These are phyloP conservation scores for Candida ficus DNA, from an alignment of 805 yeast genomes.

Conservation along the genomic window DNA sequence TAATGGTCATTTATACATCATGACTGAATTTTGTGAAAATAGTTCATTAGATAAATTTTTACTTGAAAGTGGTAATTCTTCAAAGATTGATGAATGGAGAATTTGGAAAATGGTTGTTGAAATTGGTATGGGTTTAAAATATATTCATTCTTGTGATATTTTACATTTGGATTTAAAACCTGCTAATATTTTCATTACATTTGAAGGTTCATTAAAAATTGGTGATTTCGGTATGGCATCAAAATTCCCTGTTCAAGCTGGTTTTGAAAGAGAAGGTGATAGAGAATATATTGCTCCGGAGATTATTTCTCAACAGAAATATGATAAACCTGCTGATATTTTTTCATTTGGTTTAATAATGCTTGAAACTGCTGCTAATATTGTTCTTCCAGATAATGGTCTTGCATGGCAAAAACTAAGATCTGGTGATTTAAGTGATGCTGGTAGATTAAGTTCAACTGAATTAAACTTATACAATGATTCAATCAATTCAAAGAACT, in stretches of 20 bases:
- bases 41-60: slow-evolving; percentile 83
- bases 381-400: slow-evolving; percentile 92
- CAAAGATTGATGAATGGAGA: slow-evolving; percentile 90
- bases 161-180: slow-evolving; percentile 92
- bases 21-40: slow-evolving; percentile 94
- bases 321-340: slow-evolving; percentile 90
- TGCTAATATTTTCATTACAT: slow-evolving; percentile 88
- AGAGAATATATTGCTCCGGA: slow-evolving; percentile 98
- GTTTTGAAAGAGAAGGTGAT: slow-evolving; percentile 92
- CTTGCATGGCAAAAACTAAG: slow-evolving; percentile 93
- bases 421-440: slow-evolving; percentile 93
- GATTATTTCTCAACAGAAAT: slow-evolving; percentile 72
- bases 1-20: slow-evolving; percentile 71
- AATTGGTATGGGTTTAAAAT: slow-evolving; percentile 70
- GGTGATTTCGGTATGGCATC: slow-evolving; percentile 98
- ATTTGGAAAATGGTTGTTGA: slow-evolving; percentile 95
- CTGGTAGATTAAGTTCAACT: slow-evolving; percentile 77
- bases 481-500: slow-evolving; percentile 20
- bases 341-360: slow-evolving; percentile 92
- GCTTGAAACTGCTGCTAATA: slow-evolving; percentile 94
- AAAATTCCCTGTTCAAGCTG: slow-evolving; percentile 59
- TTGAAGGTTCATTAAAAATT: slow-evolving; percentile 89
- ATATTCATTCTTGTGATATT: slow-evolving; percentile 71
- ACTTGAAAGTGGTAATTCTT: slow-evolving; percentile 66
- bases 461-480: slow-evolving; percentile 40